Percentiles rank a stretch among this genome's conserved stretches.
phyloP scores from a whole-genome alignment of 2,329 filamentous ascomycete genomes.

The Hypoxylon sp. region DNA sequence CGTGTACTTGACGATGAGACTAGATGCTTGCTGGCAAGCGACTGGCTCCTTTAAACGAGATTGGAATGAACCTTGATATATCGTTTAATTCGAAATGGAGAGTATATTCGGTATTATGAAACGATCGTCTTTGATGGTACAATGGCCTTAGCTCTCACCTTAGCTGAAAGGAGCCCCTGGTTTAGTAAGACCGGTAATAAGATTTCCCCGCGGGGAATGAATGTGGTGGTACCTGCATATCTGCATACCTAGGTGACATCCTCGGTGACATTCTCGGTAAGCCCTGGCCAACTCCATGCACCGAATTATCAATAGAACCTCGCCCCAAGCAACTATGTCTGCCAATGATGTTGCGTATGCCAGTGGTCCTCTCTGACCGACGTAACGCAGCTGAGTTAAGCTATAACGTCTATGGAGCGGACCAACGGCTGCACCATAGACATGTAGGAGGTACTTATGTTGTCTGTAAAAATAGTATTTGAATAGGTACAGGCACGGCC shows the following conservation, averaged over 20 bases:
- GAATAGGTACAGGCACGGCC: not conserved
- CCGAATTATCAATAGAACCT: conserved; percentile 15
- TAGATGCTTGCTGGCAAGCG: not conserved
- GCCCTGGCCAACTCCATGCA: conserved; percentile 17
- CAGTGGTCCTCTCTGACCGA: not conserved
- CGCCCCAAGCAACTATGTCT: conserved; percentile 1
- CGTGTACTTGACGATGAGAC: conserved; percentile 16
- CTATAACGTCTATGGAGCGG: not conserved
- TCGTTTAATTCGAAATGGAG: not conserved
- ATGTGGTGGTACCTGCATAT: conserved; percentile 15
- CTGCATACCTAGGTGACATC: conserved; percentile 31
- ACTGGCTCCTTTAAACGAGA: not conserved
- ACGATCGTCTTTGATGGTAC: not conserved
- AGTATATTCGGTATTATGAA: conserved; percentile 14
- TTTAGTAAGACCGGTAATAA: conserved; percentile 39
- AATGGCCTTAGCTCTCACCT: not conserved
- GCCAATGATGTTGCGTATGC: not conserved
- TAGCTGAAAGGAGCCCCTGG: conserved; percentile 18
- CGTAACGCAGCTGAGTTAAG: not conserved
- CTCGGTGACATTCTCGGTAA: conserved; percentile 36
- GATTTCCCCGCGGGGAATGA: conserved; percentile 38
- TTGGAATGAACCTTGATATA: not conserved
- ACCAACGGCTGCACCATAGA: conserved; percentile 4
- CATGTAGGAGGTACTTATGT: not conserved
- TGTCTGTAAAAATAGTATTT: not conserved